phyloP scores from a whole-genome alignment of 2,329 filamentous ascomycete genomes.

The Purpureocillium lavendulum region DNA sequence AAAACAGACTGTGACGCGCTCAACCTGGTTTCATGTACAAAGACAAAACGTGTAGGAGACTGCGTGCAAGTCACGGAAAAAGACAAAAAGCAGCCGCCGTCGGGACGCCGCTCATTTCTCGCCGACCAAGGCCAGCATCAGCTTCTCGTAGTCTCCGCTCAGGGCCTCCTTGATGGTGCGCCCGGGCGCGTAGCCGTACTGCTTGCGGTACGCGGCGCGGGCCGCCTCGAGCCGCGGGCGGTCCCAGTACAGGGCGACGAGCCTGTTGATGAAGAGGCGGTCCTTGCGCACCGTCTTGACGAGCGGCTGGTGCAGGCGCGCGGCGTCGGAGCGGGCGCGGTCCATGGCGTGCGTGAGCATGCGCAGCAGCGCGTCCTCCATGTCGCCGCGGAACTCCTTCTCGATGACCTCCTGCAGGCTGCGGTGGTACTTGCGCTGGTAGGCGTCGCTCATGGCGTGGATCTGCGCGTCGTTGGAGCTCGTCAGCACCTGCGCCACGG shows the following conservation, averaged over 20 bases:
- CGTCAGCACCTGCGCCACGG: conserved; percentile 22
- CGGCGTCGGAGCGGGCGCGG: conserved; percentile 15
- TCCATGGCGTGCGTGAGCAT: conserved; percentile 18
- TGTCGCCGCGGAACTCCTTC: conserved; percentile 24
- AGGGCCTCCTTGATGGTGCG: conserved; percentile 11
- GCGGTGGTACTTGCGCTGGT: conserved; percentile 23
- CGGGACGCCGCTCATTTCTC: conserved; percentile 7
- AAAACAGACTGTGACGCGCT: too few relatives aligned
- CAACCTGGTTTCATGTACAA: too few relatives aligned
- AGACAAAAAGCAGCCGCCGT: too few relatives aligned
- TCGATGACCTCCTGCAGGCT: conserved; percentile 22
- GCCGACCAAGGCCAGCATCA: conserved; percentile 14
- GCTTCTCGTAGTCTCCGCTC: conserved; percentile 14
- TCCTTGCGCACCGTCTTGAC: conserved; percentile 19
- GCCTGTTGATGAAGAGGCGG: conserved; percentile 20
- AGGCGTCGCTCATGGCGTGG: conserved; percentile 16
- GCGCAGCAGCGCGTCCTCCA: conserved; percentile 22
- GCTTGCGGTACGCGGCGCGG: conserved; percentile 6
- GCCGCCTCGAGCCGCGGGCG: background rate
- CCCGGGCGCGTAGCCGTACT: conserved; percentile 6
- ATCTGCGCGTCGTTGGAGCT: conserved; percentile 13
- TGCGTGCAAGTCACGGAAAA: too few relatives aligned
- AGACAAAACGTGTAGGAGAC: too few relatives aligned
- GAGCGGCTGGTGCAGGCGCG: conserved; percentile 15
- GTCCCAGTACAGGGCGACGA: conserved; percentile 17